Percentiles rank a stretch among this genome's conserved stretches.
Evolutionary conservation across 2,329 filamentous ascomycete species (phyloP).

Genomic region (Aspergillus tubingensis): DNA sequence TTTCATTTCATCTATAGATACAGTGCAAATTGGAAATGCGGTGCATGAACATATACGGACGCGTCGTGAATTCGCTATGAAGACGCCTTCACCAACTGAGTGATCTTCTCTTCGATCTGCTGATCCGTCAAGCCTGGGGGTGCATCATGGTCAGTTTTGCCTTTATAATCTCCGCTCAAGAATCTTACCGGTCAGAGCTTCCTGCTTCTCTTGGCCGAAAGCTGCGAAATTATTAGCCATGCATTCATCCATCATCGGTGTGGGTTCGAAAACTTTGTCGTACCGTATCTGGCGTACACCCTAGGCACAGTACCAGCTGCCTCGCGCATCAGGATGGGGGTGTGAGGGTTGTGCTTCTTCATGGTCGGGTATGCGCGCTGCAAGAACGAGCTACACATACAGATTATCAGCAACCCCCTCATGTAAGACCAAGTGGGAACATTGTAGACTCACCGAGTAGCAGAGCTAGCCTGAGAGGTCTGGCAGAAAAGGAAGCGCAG

Average conservation of each 20-base stretch:
- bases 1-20: conserved; percentile 44
- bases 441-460: conserved; percentile 68
- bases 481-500: conserved; percentile 97
- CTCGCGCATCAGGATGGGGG: conserved; percentile 92
- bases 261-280: conserved; percentile 28
- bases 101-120: conserved; percentile 69
- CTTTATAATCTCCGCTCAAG: background rate
- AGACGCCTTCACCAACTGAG: conserved; percentile 60
- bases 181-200: conserved; percentile 59
- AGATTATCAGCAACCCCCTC: background rate
- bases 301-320: conserved; percentile 79
- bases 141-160: background rate
- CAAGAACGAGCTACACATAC: conserved; percentile 72
- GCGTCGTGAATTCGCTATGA: conserved; percentile 31
- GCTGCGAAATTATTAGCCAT: conserved; percentile 48
- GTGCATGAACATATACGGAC: conserved; percentile 29
- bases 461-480: conserved; percentile 84
- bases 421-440: background rate
- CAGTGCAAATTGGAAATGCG: conserved; percentile 31
- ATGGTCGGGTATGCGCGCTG: conserved; percentile 92
- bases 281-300: conserved; percentile 92
- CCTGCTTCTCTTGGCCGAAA: conserved; percentile 68
- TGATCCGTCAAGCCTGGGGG: conserved; percentile 65
- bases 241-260: no score
- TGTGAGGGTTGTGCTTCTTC: conserved; percentile 98